phyloP scores from a whole-genome alignment of 1,284 basidiomycete species.

The Malassezia psittaci region DNA sequence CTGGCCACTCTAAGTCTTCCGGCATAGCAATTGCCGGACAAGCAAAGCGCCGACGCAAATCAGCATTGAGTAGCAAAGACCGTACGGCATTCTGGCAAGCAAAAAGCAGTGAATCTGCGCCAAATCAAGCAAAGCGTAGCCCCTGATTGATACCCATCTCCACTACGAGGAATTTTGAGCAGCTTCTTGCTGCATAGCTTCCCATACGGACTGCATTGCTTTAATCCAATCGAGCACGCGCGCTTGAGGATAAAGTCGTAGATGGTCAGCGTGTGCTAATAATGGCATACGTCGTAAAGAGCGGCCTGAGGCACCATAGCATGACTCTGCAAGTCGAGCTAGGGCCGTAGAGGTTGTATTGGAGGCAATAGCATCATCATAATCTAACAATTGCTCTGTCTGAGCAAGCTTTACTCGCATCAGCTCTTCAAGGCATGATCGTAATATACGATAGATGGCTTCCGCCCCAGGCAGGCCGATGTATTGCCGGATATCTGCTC shows the following conservation, averaged over 20 bases:
- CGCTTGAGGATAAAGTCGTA: not conserved
- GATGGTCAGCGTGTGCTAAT: constrained; percentile 72
- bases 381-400: not conserved
- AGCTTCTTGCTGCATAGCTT: constrained; percentile 1
- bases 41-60: constrained; percentile 1
- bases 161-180: not conserved
- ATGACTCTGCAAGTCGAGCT: constrained; percentile 60
- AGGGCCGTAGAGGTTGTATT: constrained; percentile 48
- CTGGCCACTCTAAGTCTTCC: not conserved
- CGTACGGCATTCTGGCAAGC: constrained; percentile 10
- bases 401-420: constrained; percentile 62
- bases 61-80: constrained; percentile 9
- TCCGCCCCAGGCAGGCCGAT: constrained; percentile 77
- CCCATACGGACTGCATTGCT: constrained; percentile 4
- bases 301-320: constrained; percentile 79
- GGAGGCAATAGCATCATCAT: not conserved
- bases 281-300: constrained; percentile 80
- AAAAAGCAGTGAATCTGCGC: constrained; percentile 1
- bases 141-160: not conserved
- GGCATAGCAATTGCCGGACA: constrained; percentile 9
- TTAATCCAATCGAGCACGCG: constrained; percentile 4
- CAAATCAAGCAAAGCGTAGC: not conserved
- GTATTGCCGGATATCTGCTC: constrained; percentile 92
- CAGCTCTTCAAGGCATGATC: constrained; percentile 70
- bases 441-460: constrained; percentile 87